Conservation (phyloP, 1,139 yeast genomes). For the Pichia sp. region DNA sequence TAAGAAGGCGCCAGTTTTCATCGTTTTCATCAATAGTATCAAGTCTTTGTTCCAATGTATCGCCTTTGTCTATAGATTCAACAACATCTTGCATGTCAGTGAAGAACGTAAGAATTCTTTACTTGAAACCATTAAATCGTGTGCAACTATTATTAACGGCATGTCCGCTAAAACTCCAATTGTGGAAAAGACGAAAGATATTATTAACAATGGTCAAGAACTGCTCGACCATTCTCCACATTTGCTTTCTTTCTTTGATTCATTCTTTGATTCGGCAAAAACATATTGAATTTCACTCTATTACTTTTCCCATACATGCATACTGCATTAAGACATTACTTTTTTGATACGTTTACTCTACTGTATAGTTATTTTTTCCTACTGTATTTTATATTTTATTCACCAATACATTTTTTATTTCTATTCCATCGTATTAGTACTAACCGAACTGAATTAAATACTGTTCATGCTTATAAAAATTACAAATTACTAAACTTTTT, state of each 20-base stretch:
- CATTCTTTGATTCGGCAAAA: conserved; percentile 22
- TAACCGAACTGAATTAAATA: no score
- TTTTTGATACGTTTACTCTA: no score
- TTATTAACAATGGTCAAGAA: conserved; percentile 22
- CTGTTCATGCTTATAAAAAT: no score
- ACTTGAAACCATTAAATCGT: conserved; percentile 11
- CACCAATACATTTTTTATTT: no score
- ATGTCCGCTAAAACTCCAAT: conserved; percentile 14
- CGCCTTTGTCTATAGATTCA: conserved; percentile 24
- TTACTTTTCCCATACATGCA: no score
- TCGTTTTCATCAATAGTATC: conserved; percentile 27
- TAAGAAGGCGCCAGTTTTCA: conserved; percentile 23
- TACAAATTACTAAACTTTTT: no score
- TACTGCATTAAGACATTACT: neutral
- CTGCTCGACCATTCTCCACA: conserved; percentile 20
- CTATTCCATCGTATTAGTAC: no score
- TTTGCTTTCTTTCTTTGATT: conserved; percentile 22
- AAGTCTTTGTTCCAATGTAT: conserved; percentile 30
- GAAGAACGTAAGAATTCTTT: conserved; percentile 10
- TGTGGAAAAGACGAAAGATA: conserved; percentile 17
- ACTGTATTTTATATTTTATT: no score
- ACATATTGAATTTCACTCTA: conserved; percentile 8
- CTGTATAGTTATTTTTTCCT: no score
- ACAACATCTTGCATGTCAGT: conserved; percentile 15
- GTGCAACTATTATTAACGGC: conserved; percentile 8